Percentiles rank a stretch among this genome's conserved stretches.
Conservation (phyloP, 1,139 yeast species). For the Zygosaccharomyces sapae region DNA sequence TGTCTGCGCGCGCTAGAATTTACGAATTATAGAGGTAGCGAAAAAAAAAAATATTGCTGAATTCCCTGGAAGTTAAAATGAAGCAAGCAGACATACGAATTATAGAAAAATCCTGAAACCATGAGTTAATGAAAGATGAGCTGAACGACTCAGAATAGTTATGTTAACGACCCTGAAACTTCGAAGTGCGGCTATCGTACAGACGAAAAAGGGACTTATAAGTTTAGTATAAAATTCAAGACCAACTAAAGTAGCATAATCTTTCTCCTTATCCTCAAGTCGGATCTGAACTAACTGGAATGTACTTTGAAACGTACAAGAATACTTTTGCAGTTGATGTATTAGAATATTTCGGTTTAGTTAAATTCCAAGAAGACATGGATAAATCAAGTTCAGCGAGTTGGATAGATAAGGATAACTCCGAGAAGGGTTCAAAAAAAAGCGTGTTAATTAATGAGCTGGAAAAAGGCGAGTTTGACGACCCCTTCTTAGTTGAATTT, state of each 20-base stretch:
- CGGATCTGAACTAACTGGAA: background rate
- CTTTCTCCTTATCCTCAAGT: background rate
- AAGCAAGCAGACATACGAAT: background rate
- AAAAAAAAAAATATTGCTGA: background rate
- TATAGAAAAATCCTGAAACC: background rate
- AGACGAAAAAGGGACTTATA: background rate
- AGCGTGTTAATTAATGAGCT: background rate
- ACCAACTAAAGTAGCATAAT: background rate
- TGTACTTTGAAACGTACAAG: constrained; percentile 1
- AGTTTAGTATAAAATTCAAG: background rate
- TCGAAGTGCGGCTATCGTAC: constrained; percentile 1
- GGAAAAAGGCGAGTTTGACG: constrained; percentile 3
- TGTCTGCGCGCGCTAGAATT: background rate
- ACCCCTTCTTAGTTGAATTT: constrained; percentile 22
- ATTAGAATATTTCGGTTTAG: constrained; percentile 1
- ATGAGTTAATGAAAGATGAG: background rate
- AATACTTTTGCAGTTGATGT: background rate
- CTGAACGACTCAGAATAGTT: background rate
- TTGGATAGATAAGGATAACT: background rate
- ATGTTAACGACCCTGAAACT: background rate
- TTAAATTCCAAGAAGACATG: constrained; percentile 1
- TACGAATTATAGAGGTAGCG: constrained; percentile 1
- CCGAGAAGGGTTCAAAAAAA: background rate
- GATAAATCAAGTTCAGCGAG: background rate
- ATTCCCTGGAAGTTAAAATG: background rate